Evolutionary conservation across 768 basidiomycete genomes (phyloP), one percentile per base, ranked within the genome.

Genomic region (Naganishia onofrii): DNA sequence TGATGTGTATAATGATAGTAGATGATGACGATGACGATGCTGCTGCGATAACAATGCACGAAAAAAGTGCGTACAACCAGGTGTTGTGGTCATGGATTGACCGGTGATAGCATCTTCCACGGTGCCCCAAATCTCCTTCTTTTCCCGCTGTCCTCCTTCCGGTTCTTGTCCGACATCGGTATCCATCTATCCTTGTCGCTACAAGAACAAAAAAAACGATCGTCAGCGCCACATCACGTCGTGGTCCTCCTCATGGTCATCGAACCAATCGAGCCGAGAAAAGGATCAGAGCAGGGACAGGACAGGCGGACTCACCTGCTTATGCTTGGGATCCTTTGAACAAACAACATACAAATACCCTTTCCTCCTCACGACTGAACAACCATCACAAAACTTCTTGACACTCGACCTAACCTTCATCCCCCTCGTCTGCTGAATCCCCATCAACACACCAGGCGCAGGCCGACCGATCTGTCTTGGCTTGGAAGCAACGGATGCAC

Each of bases 381-480:
- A 99, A 15, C 93, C 92, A 71, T 93, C 92, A 81, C 95, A 99
- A 87, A 95, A 90, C 66, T 87, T 83, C 84, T 94, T 96, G 75
- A 98, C 91, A 3, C 92, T 92, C 28, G 91, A 90, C 72, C 95
- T 88, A 70, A 98, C 93, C 84, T 99, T 99, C 91, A 96, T 94
- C 56, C 93, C 92, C 55, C 83, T 52, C 28, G 54, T 54, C 70
- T 44, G 26, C 23, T 55, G 52, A 17, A 70, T 48, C 5, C 23
- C 23, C 12, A 1, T 26, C 26, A 52, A 28, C 0, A 34, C 38
- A 26, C 65, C 53, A 7, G 15, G 8, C 42, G 42, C 42, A n/a
- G 51, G 53, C 42, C 58, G 31, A 42, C 48, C 52, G 60, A 56
- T 64, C 19, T 46, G 46, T 2, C 17, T 42, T 28, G 38, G 21